A percentile compares a stretch with the other conserved stretches of the same genome.
Conservation (phyloP, 2,329 filamentous ascomycete species). For the Aspergillus transmontanensis region DNA sequence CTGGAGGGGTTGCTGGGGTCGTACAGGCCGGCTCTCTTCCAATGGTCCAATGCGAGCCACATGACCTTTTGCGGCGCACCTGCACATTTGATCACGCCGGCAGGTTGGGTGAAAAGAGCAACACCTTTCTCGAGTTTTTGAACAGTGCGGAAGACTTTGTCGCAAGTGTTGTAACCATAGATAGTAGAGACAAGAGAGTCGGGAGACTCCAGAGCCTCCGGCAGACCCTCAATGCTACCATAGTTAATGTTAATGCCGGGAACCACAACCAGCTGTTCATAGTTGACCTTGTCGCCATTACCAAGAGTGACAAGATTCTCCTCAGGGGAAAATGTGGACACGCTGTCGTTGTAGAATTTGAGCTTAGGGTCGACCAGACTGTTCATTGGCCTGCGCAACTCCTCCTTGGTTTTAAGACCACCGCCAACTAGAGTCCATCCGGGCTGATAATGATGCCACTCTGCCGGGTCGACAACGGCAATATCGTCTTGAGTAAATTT, state of each 20-base stretch:
- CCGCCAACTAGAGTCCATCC: slow-evolving; percentile 71
- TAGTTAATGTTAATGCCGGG: slow-evolving; percentile 60
- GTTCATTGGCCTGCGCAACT: slow-evolving; percentile 55
- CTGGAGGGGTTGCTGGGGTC: slow-evolving; percentile 38
- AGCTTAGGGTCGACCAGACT: slow-evolving; percentile 62
- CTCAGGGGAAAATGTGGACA: slow-evolving; percentile 56
- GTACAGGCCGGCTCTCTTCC: slow-evolving; percentile 59
- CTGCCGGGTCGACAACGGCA: slow-evolving; percentile 64
- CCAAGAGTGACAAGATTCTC: slow-evolving; percentile 59
- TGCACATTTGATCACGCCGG: slow-evolving; percentile 62
- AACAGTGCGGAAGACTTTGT: slow-evolving; percentile 56
- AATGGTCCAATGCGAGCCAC: slow-evolving; percentile 64
- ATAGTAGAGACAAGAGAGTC: slow-evolving; percentile 57
- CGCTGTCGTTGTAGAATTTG: slow-evolving; percentile 59
- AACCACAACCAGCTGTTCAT: slow-evolving; percentile 66
- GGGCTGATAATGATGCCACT: slow-evolving; percentile 69
- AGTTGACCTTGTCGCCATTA: slow-evolving; percentile 59
- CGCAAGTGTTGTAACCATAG: slow-evolving; percentile 59
- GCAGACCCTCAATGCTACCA: slow-evolving; percentile 56
- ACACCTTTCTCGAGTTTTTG: slow-evolving; percentile 52
- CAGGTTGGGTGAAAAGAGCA: slow-evolving; percentile 63
- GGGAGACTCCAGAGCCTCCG: slow-evolving; percentile 56
- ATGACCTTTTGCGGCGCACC: slow-evolving; percentile 64
- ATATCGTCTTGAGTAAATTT: slow-evolving; percentile 63
- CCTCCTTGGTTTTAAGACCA: slow-evolving; percentile 64